A percentile compares a stretch with the other conserved stretches of the same genome.
Evolutionary conservation across 1,284 basidiomycete genomes (phyloP).

Genomic region (Bjerkandera adusta): DNA sequence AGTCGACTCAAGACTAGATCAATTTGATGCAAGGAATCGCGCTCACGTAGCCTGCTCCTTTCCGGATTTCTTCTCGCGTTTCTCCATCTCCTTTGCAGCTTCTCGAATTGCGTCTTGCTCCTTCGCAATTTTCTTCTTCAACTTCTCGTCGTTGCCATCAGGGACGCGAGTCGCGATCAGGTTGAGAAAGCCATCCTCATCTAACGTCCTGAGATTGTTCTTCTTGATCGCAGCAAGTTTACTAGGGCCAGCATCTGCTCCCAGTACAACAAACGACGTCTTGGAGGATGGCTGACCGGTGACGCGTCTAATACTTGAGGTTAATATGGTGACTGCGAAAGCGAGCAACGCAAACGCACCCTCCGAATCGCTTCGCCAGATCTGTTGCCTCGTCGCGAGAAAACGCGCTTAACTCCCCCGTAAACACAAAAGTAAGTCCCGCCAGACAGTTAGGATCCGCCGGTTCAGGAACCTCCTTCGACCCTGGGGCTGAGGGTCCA

Average conservation of each 20-base stretch:
- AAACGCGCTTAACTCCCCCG: slow-evolving; percentile 87
- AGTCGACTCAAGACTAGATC: not conserved
- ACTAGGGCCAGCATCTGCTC: slow-evolving; percentile 83
- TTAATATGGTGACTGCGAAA: slow-evolving; percentile 4
- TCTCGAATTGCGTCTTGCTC: slow-evolving; percentile 75
- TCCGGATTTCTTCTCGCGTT: slow-evolving; percentile 54
- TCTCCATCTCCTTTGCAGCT: slow-evolving; percentile 77
- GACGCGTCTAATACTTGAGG: slow-evolving; percentile 64
- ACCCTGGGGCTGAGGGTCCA: slow-evolving; percentile 75
- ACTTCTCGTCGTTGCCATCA: slow-evolving; percentile 69
- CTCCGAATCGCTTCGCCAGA: slow-evolving; percentile 91
- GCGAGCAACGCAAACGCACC: slow-evolving; percentile 45
- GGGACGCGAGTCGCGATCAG: slow-evolving; percentile 68
- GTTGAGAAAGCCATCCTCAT: slow-evolving; percentile 87
- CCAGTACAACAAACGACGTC: slow-evolving; percentile 89
- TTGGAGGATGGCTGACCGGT: slow-evolving; percentile 87
- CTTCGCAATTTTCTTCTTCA: slow-evolving; percentile 78
- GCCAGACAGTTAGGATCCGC: slow-evolving; percentile 74
- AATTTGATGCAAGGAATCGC: not conserved
- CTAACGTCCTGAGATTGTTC: slow-evolving; percentile 71
- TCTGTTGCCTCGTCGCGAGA: slow-evolving; percentile 87
- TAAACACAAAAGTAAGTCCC: slow-evolving; percentile 93
- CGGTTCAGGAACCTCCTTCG: slow-evolving; percentile 82
- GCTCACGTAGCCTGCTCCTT: slow-evolving; percentile 25
- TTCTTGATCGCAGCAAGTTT: slow-evolving; percentile 88